Evolutionary conservation across 495 filamentous ascomycete species (phyloP).

Genomic region (Mycothermus thermophilus): DNA sequence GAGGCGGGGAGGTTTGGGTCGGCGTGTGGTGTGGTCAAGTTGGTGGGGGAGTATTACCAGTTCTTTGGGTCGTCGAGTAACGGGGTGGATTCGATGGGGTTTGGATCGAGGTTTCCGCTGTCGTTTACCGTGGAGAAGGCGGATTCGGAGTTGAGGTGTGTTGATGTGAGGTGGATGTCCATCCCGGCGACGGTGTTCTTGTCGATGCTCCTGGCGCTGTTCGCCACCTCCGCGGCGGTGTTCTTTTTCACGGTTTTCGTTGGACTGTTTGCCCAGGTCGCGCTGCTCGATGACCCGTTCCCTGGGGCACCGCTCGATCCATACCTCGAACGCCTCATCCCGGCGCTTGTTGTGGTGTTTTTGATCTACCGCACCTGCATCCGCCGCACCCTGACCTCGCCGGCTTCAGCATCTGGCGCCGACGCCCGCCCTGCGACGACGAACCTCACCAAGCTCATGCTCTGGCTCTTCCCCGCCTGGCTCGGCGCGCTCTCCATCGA

Average conservation of each 20-base stretch:
- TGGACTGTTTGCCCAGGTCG: conserved; percentile 65
- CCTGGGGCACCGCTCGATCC: conserved; percentile 15
- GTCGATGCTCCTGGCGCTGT: conserved; percentile 50
- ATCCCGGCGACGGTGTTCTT: conserved; percentile 57
- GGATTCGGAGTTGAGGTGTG: too few relatives aligned
- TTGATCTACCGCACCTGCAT: conserved; percentile 56
- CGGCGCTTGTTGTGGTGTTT: conserved; percentile 59
- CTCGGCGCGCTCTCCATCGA: conserved; percentile 70
- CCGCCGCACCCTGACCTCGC: conserved; percentile 35
- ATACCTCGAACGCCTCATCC: conserved; percentile 58
- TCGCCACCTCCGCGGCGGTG: conserved; percentile 50
- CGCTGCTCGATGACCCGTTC: conserved; percentile 65
- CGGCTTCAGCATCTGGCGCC: too few relatives aligned
- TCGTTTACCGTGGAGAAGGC: conserved; percentile 49
- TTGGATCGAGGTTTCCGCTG: conserved; percentile 67
- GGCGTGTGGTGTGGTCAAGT: conserved; percentile 40
- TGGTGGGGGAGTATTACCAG: conserved; percentile 51
- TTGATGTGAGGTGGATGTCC: conserved; percentile 43
- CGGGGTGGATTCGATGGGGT: conserved; percentile 52
- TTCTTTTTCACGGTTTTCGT: conserved; percentile 62
- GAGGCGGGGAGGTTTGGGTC: conserved; percentile 53
- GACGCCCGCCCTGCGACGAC: conserved; percentile 41
- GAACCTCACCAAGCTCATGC: conserved; percentile 21
- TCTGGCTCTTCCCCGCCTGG: conserved; percentile 65
- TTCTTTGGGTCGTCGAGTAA: conserved; percentile 46